Conservation (phyloP, 257 asterid species). For the Jacaranda copaia region DNA sequence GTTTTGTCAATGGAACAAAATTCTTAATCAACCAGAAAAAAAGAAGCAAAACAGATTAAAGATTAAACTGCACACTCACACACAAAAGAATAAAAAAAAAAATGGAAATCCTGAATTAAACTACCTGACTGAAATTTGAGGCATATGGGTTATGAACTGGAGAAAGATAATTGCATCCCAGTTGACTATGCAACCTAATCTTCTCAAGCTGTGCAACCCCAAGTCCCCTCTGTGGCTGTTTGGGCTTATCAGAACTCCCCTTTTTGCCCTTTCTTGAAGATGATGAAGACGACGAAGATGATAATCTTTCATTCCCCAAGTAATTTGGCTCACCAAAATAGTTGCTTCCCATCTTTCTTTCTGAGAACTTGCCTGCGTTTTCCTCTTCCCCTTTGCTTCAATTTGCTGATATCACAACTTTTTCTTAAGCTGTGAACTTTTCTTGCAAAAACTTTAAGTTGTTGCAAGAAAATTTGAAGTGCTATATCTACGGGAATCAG, state of each 20-base stretch:
- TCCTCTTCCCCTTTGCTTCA: background rate
- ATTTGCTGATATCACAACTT: background rate
- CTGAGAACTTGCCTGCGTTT: background rate
- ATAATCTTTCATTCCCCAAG: constrained; percentile 45
- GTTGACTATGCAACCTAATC: constrained; percentile 83
- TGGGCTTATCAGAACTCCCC: constrained; percentile 70
- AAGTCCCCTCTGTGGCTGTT: constrained; percentile 92
- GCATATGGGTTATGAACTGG: constrained; percentile 59
- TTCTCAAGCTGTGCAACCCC: constrained; percentile 96
- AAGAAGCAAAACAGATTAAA: too few relatives aligned
- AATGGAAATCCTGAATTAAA: background rate
- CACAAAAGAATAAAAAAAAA: background rate
- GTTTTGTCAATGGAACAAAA: constrained; percentile 8
- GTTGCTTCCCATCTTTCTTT: constrained; percentile 63
- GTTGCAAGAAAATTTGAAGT: background rate
- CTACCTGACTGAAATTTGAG: constrained; percentile 56
- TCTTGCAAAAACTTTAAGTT: constrained; percentile 19
- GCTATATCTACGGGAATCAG: constrained; percentile 32
- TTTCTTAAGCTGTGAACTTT: background rate
- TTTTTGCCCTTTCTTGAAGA: constrained; percentile 75
- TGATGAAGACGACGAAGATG: constrained; percentile 54
- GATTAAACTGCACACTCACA: background rate
- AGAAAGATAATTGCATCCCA: constrained; percentile 58
- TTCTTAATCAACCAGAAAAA: too few relatives aligned
- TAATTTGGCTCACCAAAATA: constrained; percentile 64